These are phyloP conservation scores for Pleomassaria siparia DNA, from an alignment of 2,329 filamentous ascomycete genomes.

Conservation along the genomic window DNA sequence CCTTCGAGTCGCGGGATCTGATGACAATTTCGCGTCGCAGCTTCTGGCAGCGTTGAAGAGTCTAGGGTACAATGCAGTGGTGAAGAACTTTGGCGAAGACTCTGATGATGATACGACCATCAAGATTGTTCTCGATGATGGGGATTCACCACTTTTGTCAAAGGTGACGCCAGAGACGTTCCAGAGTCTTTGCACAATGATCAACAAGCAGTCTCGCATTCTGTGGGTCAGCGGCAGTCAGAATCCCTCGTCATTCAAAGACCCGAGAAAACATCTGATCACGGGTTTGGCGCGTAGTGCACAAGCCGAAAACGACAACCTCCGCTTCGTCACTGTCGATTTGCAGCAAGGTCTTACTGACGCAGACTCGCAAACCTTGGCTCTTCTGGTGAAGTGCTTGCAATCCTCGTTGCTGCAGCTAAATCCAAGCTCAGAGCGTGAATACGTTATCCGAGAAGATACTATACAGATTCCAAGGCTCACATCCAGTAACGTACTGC, in stretches of 20 bases:
- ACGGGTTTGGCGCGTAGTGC: constrained; percentile 3
- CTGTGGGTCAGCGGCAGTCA: constrained; percentile 2
- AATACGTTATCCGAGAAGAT: too few species aligned
- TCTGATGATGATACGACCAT: too few species aligned
- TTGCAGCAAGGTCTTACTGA: constrained; percentile 1
- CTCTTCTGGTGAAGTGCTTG: too few species aligned
- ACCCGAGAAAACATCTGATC: background rate
- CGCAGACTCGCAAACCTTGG: background rate
- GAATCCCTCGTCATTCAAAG: too few species aligned
- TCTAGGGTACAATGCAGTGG: background rate
- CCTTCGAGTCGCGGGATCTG: too few species aligned
- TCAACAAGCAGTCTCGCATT: background rate
- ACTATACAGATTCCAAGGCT: too few species aligned
- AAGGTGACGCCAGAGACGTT: background rate
- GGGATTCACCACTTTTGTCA: background rate
- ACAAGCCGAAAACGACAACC: background rate
- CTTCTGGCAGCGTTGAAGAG: background rate
- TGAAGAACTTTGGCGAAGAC: background rate
- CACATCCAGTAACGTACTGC: too few species aligned
- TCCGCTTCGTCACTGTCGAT: constrained; percentile 5
- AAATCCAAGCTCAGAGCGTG: too few species aligned
- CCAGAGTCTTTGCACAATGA: background rate
- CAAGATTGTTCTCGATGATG: constrained; percentile 3
- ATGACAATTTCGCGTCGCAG: too few species aligned
- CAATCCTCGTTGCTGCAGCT: too few species aligned